Conservation (phyloP, 352 stramenopile species). For the Aphanomyces astaci region DNA sequence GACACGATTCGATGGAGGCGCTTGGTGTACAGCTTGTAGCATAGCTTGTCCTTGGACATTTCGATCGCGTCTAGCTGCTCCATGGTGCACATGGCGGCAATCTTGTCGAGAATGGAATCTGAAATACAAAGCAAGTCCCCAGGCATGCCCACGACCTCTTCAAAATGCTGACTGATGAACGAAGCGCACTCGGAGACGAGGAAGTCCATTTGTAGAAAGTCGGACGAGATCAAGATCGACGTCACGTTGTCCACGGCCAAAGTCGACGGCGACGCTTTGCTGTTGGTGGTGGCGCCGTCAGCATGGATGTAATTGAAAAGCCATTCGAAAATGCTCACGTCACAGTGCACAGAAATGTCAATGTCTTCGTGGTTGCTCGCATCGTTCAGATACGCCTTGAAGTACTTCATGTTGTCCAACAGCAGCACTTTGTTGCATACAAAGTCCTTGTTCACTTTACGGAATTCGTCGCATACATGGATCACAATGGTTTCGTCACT, state of each 20-base stretch:
- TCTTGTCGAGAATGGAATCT: slow-evolving; percentile 58
- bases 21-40: slow-evolving; percentile 76
- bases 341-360: slow-evolving; percentile 89
- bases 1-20: slow-evolving; percentile 61
- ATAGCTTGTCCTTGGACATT: slow-evolving; percentile 82
- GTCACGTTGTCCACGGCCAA: slow-evolving; percentile 64
- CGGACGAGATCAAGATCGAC: slow-evolving; percentile 86
- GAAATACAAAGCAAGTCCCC: slow-evolving; percentile 83
- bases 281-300: slow-evolving; percentile 31
- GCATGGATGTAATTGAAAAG: slow-evolving; percentile 84
- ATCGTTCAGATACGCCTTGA: slow-evolving; percentile 71
- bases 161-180: slow-evolving; percentile 64
- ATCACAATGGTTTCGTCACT: slow-evolving; percentile 55
- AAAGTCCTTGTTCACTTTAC: slow-evolving; percentile 82
- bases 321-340: slow-evolving; percentile 89
- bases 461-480: slow-evolving; percentile 86
- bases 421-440: slow-evolving; percentile 67
- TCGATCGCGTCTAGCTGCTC: slow-evolving; percentile 57
- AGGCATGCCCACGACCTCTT: slow-evolving; percentile 75
- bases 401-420: slow-evolving; percentile 88
- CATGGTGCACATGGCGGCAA: slow-evolving; percentile 48
- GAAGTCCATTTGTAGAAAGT: slow-evolving; percentile 87
- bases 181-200: slow-evolving; percentile 77
- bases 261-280: neutral
- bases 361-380: slow-evolving; percentile 82